Evolutionary conservation across 257 asterid genomes (phyloP), one percentile per base, ranked within the genome.

Genomic region (Rhazya stricta): DNA sequence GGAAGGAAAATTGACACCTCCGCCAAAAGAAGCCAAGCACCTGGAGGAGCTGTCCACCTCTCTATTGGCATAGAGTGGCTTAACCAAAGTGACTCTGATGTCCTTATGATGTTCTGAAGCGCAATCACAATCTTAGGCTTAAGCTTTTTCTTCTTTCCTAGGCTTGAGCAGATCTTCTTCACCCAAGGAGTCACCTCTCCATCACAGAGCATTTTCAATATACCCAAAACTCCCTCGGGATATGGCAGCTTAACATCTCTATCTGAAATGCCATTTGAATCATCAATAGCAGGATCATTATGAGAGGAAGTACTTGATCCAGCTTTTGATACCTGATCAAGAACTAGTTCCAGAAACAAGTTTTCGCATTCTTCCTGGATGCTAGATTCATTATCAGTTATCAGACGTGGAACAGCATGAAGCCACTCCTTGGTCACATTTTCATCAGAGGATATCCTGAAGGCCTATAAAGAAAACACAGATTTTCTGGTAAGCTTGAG

Each of bases 41-140:
- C 99, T 18, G 88, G 88, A 41, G 99, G 99, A 13, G 99, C 98
- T 63, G 92, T 89, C 99, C 99, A 94, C 78, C 90, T 92, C 81
- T 86, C 94, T 42, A 90, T 88, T 41, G 93, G 79, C 90, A 75
- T 79, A 65, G 87, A 83, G 27, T 66, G 74, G 39, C 84, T 83
- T 75, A 87, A 75, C 96, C 99, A 92, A 51, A 67, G 81, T 9
- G 86, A 80, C 83, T 94, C 98, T 4, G 99, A 92, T 69, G 83
- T 69, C 56, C 72, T 83, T 65, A 94, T 91, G 75, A 94, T 88
- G 62, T 81, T 88, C 82, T 89, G 97, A 82, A 94, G 97, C 61
- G 96, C 79, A 6, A 76, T 79, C 37, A 88, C 91, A 68, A 89
- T 83, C 79, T 82, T 90, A 25, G 86, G 84, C 78, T 84, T 88